Evolutionary conservation across 345 rosid species (phyloP), one percentile per base, ranked within the genome.

Genomic region (Eucalyptus marginata): DNA sequence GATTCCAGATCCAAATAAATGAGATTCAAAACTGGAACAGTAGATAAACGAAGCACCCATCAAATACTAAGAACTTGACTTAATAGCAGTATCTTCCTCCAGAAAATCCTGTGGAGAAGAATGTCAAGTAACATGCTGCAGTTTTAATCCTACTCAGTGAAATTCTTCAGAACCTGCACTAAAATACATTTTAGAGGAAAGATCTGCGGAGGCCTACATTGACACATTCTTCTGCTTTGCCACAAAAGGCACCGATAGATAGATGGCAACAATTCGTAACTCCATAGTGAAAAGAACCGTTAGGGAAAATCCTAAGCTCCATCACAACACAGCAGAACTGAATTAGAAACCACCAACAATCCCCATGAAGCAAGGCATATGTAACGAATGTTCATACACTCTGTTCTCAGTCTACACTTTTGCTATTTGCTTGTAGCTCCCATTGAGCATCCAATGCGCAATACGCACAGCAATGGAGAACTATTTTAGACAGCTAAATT

Each of bases 21-120:
- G 95, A 95, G 95, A 91, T 91, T 92, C 94, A 92, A 94, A 94
- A 94, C 95, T 92, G 93, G 97, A 96, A 95, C 94, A 91, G 94
- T 91, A 94, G 96, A 92, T 94, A 92, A 92, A 95, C 46, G 93
- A 92, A 81, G 92, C 95, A 92, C 90, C 94, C 94, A 94, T 94
- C 96, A 95, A 90, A 93, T 92, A 93, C 94, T 51, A 93, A 95
- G 93, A 95, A 93, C 94, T 92, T 91, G 94, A 92, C 92, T 87
- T 92, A 96, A 76, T 91, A 96, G 95, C 96, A 94, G 94, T 95
- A 94, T 94, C 99, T 94, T 94, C 98, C 98, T 93, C 95, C 96
- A 92, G 96, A 92, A 89, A 93, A 93, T 92, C 98, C 97, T 94
- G 98, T 94, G 95, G 95, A 96, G 92, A 93, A 94, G 93, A 94